Evolutionary conservation across 164 flowering plant genomes (phyloP), one percentile per base, ranked within the genome.

Genomic region (Kalanchoe fedtschenkoi): DNA sequence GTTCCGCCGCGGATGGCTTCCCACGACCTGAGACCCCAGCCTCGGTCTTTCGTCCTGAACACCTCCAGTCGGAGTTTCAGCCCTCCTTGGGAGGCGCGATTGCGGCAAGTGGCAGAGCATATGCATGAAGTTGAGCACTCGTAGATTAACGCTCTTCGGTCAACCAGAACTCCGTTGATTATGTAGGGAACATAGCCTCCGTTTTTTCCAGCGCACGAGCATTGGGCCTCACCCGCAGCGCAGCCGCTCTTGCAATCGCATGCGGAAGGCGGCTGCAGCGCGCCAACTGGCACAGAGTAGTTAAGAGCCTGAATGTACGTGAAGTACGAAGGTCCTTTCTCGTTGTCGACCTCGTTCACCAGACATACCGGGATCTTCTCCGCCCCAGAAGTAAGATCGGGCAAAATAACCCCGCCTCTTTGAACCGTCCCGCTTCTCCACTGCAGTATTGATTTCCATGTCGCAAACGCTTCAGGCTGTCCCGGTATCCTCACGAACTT

Each of bases 1-100:
- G 72, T 58, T 28, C 95, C 95, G 0, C 77, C 76, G 15, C 86
- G 86, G n/a, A 88, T 88, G n/a, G 84, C 81, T 72, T 85, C 89
- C 89, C 84, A 81, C 8, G 91, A 82, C 55, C 91, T 73, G 17
- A 88, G 68, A 29, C 89, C 95, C 91, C 95, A 85, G 10, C 91
- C 95, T 67, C 47, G 76, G 56, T 77, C 77, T 65, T 62, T 79
- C 0, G 95, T 85, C 68, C 74, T 85, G 37, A 85, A 88, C 54
- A 88, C 87, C 71, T 88, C 95, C 61, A 88, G 64, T 8, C 69
- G 80, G 26, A 75, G 43, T 66, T 66, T 83, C 32, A 82, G 34
- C 28, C 91, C 89, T 39, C 63, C 66, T 59, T 85, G 95, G 5
- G 87, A 67, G 2, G 77, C 80, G 35, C 88, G 79, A 38, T 76